Evolutionary conservation across 768 basidiomycete species (phyloP).

Genomic region (Aureoboletus auriporus): DNA sequence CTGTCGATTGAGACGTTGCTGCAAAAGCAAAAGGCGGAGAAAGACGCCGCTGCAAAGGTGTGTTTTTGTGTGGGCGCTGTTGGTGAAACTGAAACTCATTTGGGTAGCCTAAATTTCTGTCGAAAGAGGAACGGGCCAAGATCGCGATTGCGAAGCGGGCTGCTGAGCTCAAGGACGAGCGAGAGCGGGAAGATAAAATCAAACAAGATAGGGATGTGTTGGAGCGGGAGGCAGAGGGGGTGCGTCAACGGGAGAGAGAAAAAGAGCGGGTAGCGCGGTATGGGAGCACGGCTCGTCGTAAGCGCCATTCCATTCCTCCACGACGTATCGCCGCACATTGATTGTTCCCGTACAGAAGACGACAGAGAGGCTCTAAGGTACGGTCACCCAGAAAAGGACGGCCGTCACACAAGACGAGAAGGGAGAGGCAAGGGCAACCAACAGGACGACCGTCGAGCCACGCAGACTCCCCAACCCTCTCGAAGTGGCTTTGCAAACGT

Average conservation of each 20-base stretch:
- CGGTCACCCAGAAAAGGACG: conserved; percentile 47
- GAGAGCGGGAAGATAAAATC: conserved; percentile 57
- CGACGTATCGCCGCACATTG: neutral
- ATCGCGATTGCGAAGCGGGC: conserved; percentile 85
- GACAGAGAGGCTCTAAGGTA: conserved; percentile 38
- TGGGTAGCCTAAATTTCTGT: conserved; percentile 85
- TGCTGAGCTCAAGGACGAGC: conserved; percentile 75
- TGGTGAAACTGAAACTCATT: neutral
- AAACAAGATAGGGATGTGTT: conserved; percentile 63
- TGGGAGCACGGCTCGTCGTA: conserved; percentile 36
- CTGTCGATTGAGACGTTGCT: conserved; percentile 87
- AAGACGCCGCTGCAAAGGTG: conserved; percentile 88
- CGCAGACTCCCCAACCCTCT: conserved; percentile 29
- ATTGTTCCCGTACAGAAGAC: conserved; percentile 38
- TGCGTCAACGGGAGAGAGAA: conserved; percentile 50
- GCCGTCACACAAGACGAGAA: conserved; percentile 40
- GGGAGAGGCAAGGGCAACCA: conserved; percentile 32
- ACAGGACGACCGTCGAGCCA: conserved; percentile 36
- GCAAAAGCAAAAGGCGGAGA: conserved; percentile 83
- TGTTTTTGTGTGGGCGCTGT: conserved; percentile 7
- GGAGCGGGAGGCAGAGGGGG: conserved; percentile 70
- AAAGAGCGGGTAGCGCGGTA: conserved; percentile 33
- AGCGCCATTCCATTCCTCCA: conserved; percentile 3
- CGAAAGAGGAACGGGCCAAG: conserved; percentile 87
- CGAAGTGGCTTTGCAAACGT: conserved; percentile 59